These are phyloP conservation scores for Petunia axillaris DNA, from an alignment of 257 asterid species.

Conservation along the genomic window DNA sequence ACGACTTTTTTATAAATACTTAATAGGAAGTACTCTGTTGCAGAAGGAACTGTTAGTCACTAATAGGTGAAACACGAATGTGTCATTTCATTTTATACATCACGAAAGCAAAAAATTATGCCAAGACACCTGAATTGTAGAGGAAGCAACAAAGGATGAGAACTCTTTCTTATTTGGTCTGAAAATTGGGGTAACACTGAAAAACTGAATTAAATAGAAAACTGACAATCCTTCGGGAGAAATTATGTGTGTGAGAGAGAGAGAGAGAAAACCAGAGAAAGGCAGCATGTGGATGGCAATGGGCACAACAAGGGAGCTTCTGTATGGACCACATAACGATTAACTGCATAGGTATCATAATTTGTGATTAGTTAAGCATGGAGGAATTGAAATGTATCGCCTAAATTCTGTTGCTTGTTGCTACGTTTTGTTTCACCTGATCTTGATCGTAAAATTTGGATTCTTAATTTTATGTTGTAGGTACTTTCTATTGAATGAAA, in stretches of 20 bases:
- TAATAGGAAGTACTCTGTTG: background rate
- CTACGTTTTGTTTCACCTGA: background rate
- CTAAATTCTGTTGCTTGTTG: background rate
- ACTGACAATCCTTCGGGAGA: background rate
- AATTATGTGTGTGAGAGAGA: conserved; percentile 12
- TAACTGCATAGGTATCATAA: conserved; percentile 1
- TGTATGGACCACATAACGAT: background rate
- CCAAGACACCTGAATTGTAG: background rate
- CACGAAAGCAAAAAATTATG: background rate
- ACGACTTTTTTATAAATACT: background rate
- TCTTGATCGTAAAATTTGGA: conserved; percentile 16
- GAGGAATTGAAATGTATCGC: background rate
- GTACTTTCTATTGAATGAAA: conserved; percentile 79
- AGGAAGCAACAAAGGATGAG: background rate
- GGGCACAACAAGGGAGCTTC: background rate
- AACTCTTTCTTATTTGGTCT: background rate
- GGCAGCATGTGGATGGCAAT: background rate
- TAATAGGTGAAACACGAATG: background rate
- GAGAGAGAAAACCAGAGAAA: background rate
- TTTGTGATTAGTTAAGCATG: background rate
- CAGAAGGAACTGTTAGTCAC: background rate
- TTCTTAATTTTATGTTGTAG: conserved; percentile 37
- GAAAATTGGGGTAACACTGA: background rate
- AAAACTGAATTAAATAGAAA: background rate
- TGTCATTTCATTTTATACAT: conserved; percentile 1